Evolutionary conservation across 2,329 filamentous ascomycete genomes (phyloP).

Genomic region (Laburnicola sp.): DNA sequence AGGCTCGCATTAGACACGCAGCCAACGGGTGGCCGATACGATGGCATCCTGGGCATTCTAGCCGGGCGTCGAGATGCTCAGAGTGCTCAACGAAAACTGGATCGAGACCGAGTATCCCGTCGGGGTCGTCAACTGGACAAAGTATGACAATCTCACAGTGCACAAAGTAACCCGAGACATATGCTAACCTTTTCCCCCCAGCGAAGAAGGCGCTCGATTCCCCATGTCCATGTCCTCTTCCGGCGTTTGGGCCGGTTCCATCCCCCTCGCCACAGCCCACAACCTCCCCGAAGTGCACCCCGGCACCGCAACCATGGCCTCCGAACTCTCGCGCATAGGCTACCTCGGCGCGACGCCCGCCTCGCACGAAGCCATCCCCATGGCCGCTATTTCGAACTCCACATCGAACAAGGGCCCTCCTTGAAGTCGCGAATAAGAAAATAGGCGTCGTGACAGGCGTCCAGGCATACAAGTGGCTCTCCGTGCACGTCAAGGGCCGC

Average conservation of each 20-base stretch:
- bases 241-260: conserved; percentile 74
- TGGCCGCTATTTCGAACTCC: conserved; percentile 79
- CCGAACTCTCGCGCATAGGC: conserved; percentile 71
- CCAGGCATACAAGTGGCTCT: conserved; percentile 76
- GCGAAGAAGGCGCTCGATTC: conserved; percentile 80
- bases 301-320: conserved; percentile 64
- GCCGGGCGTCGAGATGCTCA: conserved; percentile 75
- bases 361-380: conserved; percentile 62
- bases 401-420: conserved; percentile 83
- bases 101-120: conserved; percentile 71
- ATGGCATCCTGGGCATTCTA: conserved; percentile 75
- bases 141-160: conserved; percentile 47
- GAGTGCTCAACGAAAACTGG: conserved; percentile 66
- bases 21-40: conserved; percentile 67
- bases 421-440: conserved; percentile 65
- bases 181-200: conserved; percentile 34
- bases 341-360: conserved; percentile 65
- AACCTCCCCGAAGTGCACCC: conserved; percentile 64
- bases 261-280: conserved; percentile 64
- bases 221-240: conserved; percentile 74
- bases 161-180: not conserved
- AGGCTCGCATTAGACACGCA: conserved; percentile 66
- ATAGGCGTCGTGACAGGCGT: conserved; percentile 73
- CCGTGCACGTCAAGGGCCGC: conserved; percentile 65
- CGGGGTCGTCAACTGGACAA: conserved; percentile 78